Evolutionary conservation across 805 yeast species (phyloP).

Genomic region (Tetrapisispora pingtungensis): DNA sequence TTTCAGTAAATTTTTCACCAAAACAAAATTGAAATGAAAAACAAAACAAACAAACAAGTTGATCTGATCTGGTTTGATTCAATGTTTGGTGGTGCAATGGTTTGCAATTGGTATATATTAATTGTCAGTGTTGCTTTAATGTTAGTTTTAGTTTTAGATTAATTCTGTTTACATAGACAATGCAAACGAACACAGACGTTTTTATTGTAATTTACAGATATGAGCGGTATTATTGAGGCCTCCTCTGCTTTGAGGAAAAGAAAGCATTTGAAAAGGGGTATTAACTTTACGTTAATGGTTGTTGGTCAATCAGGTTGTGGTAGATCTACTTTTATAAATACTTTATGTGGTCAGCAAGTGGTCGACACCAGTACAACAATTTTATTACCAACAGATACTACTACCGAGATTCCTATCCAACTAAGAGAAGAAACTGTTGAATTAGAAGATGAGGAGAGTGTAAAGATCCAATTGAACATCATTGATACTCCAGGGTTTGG

Average conservation of each 20-base stretch:
- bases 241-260: conserved; percentile 58
- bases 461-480: conserved; percentile 62
- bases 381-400: conserved; percentile 41
- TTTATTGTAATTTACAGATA: conserved; percentile 7
- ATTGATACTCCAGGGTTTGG: conserved; percentile 85
- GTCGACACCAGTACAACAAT: conserved; percentile 61
- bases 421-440: conserved; percentile 75
- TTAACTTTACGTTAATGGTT: conserved; percentile 78
- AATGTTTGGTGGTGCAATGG: too few species aligned
- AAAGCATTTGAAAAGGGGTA: conserved; percentile 71
- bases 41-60: too few species aligned
- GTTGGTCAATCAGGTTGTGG: conserved; percentile 85
- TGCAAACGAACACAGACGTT: too few species aligned
- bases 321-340: conserved; percentile 85
- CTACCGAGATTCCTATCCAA: conserved; percentile 44
- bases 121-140: too few species aligned
- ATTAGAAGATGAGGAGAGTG: conserved; percentile 77
- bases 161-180: too few species aligned
- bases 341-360: conserved; percentile 80
- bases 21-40: too few species aligned
- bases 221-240: conserved; percentile 41
- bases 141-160: too few species aligned
- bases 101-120: too few species aligned
- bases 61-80: too few species aligned
- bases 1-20: too few species aligned